Base-by-base conservation (phyloP, 2,329 filamentous ascomycete genomes). In the Emmonsiellopsis sp. region DNA sequence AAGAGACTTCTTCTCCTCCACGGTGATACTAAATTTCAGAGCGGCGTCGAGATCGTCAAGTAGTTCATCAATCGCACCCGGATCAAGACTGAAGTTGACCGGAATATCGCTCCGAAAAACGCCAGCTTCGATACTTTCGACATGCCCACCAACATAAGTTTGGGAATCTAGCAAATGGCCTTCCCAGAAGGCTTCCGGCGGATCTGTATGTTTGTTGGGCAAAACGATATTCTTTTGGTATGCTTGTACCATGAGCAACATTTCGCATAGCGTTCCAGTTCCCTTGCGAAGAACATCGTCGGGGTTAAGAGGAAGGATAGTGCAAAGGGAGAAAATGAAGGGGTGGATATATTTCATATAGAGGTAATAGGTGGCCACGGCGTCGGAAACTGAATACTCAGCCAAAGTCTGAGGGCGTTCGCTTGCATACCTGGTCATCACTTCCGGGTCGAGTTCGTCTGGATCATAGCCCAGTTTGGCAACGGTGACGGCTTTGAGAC, bases 271-370 rank as follows among this genome's bases (percentile, higher is more conserved):
- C 0, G 93, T 98, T 69, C 93, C 93, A 0, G 93, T 98, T 67
- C 93, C 93, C 70, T 98, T 98, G 60, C 93, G 83, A 62, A 97
- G 71, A 1, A 91, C 88, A 65, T 97, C 93, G 64, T 98, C 92
- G 36, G 91, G 89, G 44, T 88, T 89, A 1, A 98, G 78, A 0
- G 93, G 93, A 67, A 98, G 78, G 73, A 98, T 96, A 1, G 91
- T 98, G 72, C 93, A 98, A 0, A 98, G 77, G 1, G 94, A 97
- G 78, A 98, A 98, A 68, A 98, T 93, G 75, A 98, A 98, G 3
- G 93, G 93, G 68, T 98, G 93, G n/a, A 98, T 88, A 69, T 98
- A 98, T 85, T 98, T 98, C 94, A 98, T 98, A 78, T 98, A 98
- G 57, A 98, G 76, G 66, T 98, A 98, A 68, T 98, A 98, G 0